A percentile compares a stretch with the other conserved stretches of the same genome.
phyloP scores from a whole-genome alignment of 75 land plant species.

The Cunninghamia lanceolata region DNA sequence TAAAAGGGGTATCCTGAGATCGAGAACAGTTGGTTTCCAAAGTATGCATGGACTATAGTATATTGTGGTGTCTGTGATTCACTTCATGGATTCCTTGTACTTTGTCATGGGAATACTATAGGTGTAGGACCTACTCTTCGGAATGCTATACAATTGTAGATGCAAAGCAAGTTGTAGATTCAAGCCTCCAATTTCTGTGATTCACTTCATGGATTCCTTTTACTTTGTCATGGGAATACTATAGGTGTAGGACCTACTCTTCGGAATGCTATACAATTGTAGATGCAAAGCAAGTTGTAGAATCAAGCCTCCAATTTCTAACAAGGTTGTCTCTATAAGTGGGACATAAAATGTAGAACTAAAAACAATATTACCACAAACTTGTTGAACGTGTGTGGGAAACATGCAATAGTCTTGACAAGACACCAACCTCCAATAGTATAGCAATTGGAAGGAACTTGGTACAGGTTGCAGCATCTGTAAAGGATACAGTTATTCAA shows the following conservation, averaged over 20 bases:
- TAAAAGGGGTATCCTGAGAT: too few relatives aligned
- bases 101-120: slow-evolving; percentile 78
- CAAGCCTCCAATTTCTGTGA: slow-evolving; percentile 64
- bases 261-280: slow-evolving; percentile 33
- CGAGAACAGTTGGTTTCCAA: too few relatives aligned
- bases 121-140: slow-evolving; percentile 93
- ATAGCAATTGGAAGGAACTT: slow-evolving; percentile 82
- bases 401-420: slow-evolving; percentile 71
- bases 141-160: slow-evolving; percentile 37
- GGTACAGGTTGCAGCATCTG: slow-evolving; percentile 80
- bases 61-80: slow-evolving; percentile 56
- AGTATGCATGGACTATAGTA: too few relatives aligned
- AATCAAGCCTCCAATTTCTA: slow-evolving; percentile 59
- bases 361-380: slow-evolving; percentile 54
- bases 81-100: slow-evolving; percentile 77
- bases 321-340: slow-evolving; percentile 47
- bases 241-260: slow-evolving; percentile 96
- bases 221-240: slow-evolving; percentile 77
- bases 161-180: slow-evolving; percentile 61
- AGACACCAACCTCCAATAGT: slow-evolving; percentile 64
- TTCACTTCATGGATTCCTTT: slow-evolving; percentile 71
- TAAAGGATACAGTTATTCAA: slow-evolving; percentile 91
- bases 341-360: slow-evolving; percentile 31
- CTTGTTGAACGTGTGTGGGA: slow-evolving; percentile 89
- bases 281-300: slow-evolving; percentile 64